Evolutionary conservation across 2,329 filamentous ascomycete genomes (phyloP), one percentile per base, ranked within the genome.

Genomic region (Epichloe scottii): DNA sequence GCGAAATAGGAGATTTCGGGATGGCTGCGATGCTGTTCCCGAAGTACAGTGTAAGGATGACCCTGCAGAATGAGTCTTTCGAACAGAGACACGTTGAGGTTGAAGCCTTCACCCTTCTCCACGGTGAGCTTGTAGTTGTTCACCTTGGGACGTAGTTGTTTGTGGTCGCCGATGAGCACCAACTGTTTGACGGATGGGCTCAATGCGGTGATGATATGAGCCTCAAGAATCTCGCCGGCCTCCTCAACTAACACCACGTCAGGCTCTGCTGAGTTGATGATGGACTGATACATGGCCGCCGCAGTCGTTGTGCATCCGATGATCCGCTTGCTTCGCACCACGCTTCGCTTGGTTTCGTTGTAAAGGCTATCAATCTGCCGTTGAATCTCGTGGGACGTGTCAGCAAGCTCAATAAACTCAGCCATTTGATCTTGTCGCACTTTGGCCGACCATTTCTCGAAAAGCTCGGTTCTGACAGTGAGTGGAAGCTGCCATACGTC

Each of bases 261-360:
- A 0, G 82, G 81, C 0, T 66, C 62, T 0, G 75, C 76, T 0
- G 71, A 67, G 4, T 71, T 71, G 8, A 89, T 71, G 1, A 77
- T 68, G 0, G 73, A 64, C 0, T 71, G 65, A 48, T 84, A 76
- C 64, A 73, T 87, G 0, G 85, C 82, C 0, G 84, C 84, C 0
- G 71, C 82, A 0, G 81, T 89, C 0, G 85, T 89, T 0, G 85
- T 89, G 55, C 82, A 87, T 0, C 74, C 83, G 42, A 89, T 81
- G 12, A 89, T 72, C 1, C 75, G 69, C 57, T 79, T 84, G 0
- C 58, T 60, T n/a, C 65, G 63, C 2, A 87, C 68, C 0, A 74
- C 67, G 0, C 59, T 51, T 0, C 67, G 63, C 19, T 73, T 68
- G 3, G 57, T 66, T 43, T 77, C 68, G 5, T 64, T 67, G 19